These are phyloP conservation scores for Paratinospora sagittata DNA, from an alignment of 164 flowering plant species.

Conservation along the genomic window DNA sequence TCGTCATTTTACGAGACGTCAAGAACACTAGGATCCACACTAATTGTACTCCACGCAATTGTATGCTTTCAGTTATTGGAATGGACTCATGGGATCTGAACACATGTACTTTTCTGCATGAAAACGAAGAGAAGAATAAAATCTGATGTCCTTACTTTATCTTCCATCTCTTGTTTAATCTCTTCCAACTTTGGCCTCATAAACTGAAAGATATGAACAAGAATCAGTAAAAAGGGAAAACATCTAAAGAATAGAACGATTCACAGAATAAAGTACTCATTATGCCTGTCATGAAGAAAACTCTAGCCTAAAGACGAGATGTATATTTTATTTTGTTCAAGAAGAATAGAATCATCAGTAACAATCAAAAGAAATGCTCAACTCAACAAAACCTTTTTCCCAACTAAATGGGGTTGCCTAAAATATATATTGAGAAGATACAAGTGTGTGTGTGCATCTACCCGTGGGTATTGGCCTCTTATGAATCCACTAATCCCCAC, in stretches of 20 bases:
- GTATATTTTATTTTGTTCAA: not conserved
- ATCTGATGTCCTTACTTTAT: slow-evolving; percentile 31
- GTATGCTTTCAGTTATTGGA: not conserved
- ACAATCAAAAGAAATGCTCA: too few relatives aligned
- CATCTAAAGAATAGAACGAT: not conserved
- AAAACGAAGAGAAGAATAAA: not conserved
- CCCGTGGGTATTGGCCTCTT: too few relatives aligned
- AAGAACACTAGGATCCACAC: not conserved
- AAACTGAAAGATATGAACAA: slow-evolving; percentile 33
- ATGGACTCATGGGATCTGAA: not conserved
- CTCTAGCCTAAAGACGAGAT: not conserved
- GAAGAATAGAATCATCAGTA: not conserved
- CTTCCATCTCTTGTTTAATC: slow-evolving; percentile 39
- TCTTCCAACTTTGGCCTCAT: slow-evolving; percentile 64
- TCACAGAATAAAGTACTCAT: not conserved
- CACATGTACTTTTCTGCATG: not conserved
- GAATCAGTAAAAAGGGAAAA: not conserved
- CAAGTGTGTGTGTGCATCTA: too few relatives aligned
- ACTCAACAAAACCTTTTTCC: too few relatives aligned
- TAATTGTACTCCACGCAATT: not conserved
- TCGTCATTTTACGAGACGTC: not conserved
- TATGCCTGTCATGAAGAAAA: not conserved
- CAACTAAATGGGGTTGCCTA: too few relatives aligned
- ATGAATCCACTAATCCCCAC: too few relatives aligned
- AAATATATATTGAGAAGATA: too few relatives aligned